A percentile compares a stretch with the other conserved stretches of the same genome.
These are phyloP conservation scores for Infundibulicybe gibba DNA, from an alignment of 768 basidiomycete species.

Conservation along the genomic window DNA sequence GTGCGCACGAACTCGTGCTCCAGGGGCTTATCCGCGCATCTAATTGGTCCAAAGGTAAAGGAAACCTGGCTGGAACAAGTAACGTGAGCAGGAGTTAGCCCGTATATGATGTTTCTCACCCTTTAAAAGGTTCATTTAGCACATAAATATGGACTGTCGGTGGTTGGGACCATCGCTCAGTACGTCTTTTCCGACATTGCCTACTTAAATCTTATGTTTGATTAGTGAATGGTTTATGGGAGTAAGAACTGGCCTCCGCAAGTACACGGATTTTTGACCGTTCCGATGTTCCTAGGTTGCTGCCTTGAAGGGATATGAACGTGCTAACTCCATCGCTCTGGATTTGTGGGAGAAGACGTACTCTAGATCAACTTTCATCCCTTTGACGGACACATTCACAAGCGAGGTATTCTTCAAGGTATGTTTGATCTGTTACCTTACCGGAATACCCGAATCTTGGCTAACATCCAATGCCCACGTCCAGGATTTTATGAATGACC, in stretches of 20 bases:
- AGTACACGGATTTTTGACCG: constrained; percentile 23
- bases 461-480: too few species aligned
- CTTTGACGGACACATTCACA: constrained; percentile 95
- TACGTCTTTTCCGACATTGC: constrained; percentile 82
- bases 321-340: too few species aligned
- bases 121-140: constrained; percentile 73
- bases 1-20: constrained; percentile 76
- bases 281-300: too few species aligned
- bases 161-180: too few species aligned
- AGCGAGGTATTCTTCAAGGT: constrained; percentile 83
- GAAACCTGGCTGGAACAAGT: constrained; percentile 77
- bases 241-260: too few species aligned
- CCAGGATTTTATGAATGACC: constrained; percentile 58
- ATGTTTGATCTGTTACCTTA: constrained; percentile 7
- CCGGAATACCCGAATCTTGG: too few species aligned
- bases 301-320: too few species aligned
- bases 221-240: constrained; percentile 90
- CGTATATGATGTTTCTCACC: not conserved
- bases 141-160: constrained; percentile 55
- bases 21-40: constrained; percentile 61
- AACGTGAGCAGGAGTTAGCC: too few species aligned
- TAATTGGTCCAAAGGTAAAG: constrained; percentile 40
- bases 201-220: too few species aligned
- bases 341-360: too few species aligned
- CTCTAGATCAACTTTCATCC: constrained; percentile 61